Percentiles rank a stretch among this genome's conserved stretches.
Evolutionary conservation across 2,329 filamentous ascomycete genomes (phyloP).

Genomic region (Diplodia corticola): DNA sequence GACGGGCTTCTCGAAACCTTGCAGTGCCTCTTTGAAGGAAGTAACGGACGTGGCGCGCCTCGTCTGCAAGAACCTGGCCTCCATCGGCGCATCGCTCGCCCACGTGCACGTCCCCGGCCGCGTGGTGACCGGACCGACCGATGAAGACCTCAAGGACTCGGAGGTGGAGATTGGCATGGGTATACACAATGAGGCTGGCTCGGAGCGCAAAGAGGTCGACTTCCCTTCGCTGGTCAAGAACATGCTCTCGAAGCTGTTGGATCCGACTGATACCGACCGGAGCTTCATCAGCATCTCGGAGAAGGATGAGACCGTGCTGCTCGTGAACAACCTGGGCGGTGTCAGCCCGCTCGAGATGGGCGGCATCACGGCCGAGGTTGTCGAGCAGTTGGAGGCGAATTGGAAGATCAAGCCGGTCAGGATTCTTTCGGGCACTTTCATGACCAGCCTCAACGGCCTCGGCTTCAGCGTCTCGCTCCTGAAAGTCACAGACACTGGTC

Average conservation of each 20-base stretch:
- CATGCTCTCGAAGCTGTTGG: conserved; percentile 63
- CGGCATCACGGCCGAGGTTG: conserved; percentile 68
- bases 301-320: conserved; percentile 63
- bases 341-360: conserved; percentile 72
- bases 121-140: conserved; percentile 52
- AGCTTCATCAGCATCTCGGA: conserved; percentile 65
- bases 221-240: conserved; percentile 50
- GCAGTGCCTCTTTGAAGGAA: conserved; percentile 59
- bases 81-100: conserved; percentile 79
- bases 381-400: conserved; percentile 58
- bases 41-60: conserved; percentile 72
- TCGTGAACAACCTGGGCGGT: conserved; percentile 76
- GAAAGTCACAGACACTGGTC: conserved; percentile 61
- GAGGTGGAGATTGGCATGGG: conserved; percentile 73
- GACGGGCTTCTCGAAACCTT: neutral
- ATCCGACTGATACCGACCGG: conserved; percentile 65
- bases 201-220: conserved; percentile 45
- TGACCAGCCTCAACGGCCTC: conserved; percentile 70
- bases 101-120: conserved; percentile 94
- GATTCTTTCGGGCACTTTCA: conserved; percentile 66
- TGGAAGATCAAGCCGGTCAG: conserved; percentile 63
- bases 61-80: conserved; percentile 74
- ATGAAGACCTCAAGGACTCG: conserved; percentile 59
- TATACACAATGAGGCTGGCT: conserved; percentile 56
- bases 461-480: conserved; percentile 71